Base-by-base conservation (phyloP, 1,284 basidiomycete genomes). In the Irpex sp. region DNA sequence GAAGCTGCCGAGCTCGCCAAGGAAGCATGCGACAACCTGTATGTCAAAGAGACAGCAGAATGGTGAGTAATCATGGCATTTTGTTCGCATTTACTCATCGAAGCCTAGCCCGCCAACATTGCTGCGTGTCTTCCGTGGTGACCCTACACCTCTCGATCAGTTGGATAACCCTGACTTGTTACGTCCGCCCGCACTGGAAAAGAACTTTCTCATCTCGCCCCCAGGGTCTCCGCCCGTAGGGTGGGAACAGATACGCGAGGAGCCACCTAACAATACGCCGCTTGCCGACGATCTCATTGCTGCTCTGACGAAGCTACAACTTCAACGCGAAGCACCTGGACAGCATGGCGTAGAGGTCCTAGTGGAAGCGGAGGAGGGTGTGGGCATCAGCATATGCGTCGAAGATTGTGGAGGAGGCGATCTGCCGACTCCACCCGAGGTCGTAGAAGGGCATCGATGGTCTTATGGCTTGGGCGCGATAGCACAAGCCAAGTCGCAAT, bases 221-320 rank as follows among this genome's bases (percentile, higher is more conserved):
- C 97, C 97, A 1, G 97, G 97, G n/a, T 96, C 94, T 0, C 97
- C 97, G 0, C 97, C 97, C 0, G 89, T 97, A 1, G 97, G 97
- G 1, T 99, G 97, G 97, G 95, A 97, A 72, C 94, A 87, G 35
- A 86, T 95, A 64, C 79, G 81, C 51, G 97, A 99, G 77, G 95
- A 97, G 19, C 94, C 94, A 5, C 97, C 97, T 0, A 99, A 99
- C 73, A 75, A 81, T 5, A 79, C 86, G 4, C 92, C 96, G 4
- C 84, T 98, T 37, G 97, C 97, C 0, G 88, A 93, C 26, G 97
- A 99, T 73, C 84, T 99, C 67, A 92, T 95, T 53, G 75, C 80
- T 13, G 94, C 95, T 6, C 78, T 98, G 61, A 80, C 74, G 65
- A 83, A 81, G 68, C 79, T 92, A 4, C 82, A 90, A 68, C 65